Evolutionary conservation across 73 alveolate species (phyloP), one percentile per base, ranked within the genome.

Genomic region (Stentor roeselii): DNA sequence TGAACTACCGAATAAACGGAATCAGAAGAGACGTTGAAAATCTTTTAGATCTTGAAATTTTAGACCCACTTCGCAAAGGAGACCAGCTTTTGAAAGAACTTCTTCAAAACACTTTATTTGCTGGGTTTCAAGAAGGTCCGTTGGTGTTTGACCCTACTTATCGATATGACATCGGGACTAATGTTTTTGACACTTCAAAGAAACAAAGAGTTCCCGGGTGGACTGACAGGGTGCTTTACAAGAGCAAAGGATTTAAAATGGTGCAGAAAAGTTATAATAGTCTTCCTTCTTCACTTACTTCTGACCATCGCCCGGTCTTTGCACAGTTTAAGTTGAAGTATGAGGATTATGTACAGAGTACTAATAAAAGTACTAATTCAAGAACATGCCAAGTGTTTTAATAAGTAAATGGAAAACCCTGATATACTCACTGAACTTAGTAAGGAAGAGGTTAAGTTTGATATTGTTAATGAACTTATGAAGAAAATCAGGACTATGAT

Each of bases 131-230:
- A 83, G 99, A 95, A 87, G 99, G 99, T 35, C 78, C 82, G 40
- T 90, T 95, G 6, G 78, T 74, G 77, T 95, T 95, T 93, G 90
- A 87, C 40, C 99, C 99, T 6, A 95, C 99, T 34, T 95, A 92
- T 84, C 94, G 94, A 83, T 84, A 89, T 75, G 67, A 67, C 3
- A 89, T 86, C 35, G 88, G 87, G 3, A 88, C 91, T 3, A 90
- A 86, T 75, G 78, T 82, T 6, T 95, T 91, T 76, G 84, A 76
- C 34, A 39, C 32, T 84, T 87, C 91, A 34, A 86, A 59, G 34
- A 83, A 74, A 34, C 83, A 86, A 60, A 78, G 99, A 76, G 80
- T 84, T 0, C 99, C 99, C 0, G 98, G 96, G 21, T 95, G 97
- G 96, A 93, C 97, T 2, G 99, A 95, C 78, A 76, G 99, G 59